Evolutionary conservation across 73 alveolate genomes (phyloP).

Genomic region (Stentor coeruleus): DNA sequence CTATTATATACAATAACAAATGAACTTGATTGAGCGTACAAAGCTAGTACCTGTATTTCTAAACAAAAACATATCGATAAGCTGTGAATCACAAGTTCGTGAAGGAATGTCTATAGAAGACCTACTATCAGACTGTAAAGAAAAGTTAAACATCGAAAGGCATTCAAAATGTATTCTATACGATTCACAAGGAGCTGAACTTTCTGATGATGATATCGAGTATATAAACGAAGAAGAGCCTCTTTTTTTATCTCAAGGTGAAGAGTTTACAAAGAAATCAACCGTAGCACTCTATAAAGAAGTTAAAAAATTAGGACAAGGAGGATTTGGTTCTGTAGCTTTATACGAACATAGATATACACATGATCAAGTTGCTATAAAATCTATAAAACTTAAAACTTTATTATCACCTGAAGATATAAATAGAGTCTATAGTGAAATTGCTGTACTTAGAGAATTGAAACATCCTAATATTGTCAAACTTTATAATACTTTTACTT

Average conservation of each 20-base stretch:
- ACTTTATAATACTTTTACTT: background rate
- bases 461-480: conserved; percentile 1
- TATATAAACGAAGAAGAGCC: background rate
- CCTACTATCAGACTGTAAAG: no score
- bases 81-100: no score
- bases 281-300: conserved; percentile 46
- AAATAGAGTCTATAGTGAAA: background rate
- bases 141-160: no score
- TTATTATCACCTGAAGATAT: background rate
- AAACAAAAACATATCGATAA: no score
- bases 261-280: conserved; percentile 21
- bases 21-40: no score
- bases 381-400: background rate
- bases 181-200: background rate
- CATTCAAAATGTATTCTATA: no score
- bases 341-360: conserved; percentile 43
- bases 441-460: background rate
- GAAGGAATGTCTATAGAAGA: no score
- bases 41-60: no score
- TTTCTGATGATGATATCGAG: background rate
- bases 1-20: no score
- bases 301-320: conserved; percentile 51
- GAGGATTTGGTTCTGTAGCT: conserved; percentile 56
- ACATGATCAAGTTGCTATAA: background rate
- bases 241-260: background rate